phyloP scores from a whole-genome alignment of 495 filamentous ascomycete genomes.

The Trichocladium antarcticum region DNA sequence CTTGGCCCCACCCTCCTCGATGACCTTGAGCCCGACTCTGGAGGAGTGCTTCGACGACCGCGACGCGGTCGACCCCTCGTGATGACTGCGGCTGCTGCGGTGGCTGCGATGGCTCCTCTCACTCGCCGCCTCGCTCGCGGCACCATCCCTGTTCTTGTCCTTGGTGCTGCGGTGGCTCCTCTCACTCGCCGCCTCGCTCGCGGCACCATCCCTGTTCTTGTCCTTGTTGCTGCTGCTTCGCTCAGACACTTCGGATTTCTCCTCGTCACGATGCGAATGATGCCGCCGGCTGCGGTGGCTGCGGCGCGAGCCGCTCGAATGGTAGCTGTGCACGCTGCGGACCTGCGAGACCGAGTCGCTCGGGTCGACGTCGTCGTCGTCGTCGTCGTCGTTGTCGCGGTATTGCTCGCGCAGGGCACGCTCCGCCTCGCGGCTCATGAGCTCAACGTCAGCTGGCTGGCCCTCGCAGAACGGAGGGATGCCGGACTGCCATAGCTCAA shows the following conservation, averaged over 20 bases:
- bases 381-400: neutral
- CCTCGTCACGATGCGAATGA: conserved; percentile 19
- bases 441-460: conserved; percentile 72
- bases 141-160: conserved; percentile 9
- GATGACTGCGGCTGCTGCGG: too few species aligned
- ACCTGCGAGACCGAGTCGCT: conserved; percentile 22
- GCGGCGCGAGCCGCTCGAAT: conserved; percentile 16
- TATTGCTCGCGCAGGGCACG: conserved; percentile 38
- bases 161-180: conserved; percentile 22
- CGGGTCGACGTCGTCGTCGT: conserved; percentile 19
- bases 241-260: conserved; percentile 19
- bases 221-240: conserved; percentile 17
- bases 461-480: conserved; percentile 49
- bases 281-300: conserved; percentile 21
- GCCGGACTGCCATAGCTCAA: conserved; percentile 78
- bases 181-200: conserved; percentile 11
- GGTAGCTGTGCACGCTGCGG: conserved; percentile 10
- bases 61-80: conserved; percentile 5
- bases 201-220: conserved; percentile 7
- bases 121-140: conserved; percentile 3
- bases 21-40: conserved; percentile 11
- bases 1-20: conserved; percentile 24
- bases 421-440: conserved; percentile 69
- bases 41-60: conserved; percentile 8
- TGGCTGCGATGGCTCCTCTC: conserved; percentile 11